These are phyloP conservation scores for Ascochyta fabae DNA, from an alignment of 2,329 filamentous ascomycete genomes.

Conservation along the genomic window DNA sequence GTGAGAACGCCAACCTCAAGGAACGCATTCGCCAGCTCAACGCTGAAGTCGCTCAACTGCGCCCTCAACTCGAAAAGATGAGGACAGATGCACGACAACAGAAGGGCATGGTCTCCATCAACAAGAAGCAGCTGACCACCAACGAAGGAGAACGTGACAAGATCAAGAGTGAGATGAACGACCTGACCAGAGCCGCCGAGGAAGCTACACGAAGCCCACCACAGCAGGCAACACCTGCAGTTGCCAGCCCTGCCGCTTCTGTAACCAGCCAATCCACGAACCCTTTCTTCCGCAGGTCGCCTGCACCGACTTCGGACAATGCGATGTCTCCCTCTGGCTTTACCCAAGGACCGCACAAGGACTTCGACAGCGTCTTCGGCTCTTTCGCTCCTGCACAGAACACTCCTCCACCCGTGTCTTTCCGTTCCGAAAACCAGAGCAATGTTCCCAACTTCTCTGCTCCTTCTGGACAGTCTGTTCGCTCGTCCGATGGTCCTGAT, in stretches of 20 bases:
- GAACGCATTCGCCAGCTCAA: constrained; percentile 87
- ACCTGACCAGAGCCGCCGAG: constrained; percentile 68
- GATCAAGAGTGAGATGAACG: constrained; percentile 78
- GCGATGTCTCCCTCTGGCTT: constrained; percentile 60
- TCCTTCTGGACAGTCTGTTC: constrained; percentile 52
- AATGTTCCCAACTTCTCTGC: constrained; percentile 47
- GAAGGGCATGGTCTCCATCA: constrained; percentile 95
- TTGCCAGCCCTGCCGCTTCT: constrained; percentile 68
- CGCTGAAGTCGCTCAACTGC: constrained; percentile 79
- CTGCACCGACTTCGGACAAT: constrained; percentile 57
- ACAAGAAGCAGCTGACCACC: constrained; percentile 94
- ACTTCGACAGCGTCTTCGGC: constrained; percentile 86
- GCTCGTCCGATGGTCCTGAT: constrained; percentile 57
- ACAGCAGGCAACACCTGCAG: constrained; percentile 54
- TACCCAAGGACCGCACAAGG: constrained; percentile 48
- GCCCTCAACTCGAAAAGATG: constrained; percentile 90
- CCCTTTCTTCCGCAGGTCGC: constrained; percentile 82
- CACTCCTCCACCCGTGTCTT: constrained; percentile 63
- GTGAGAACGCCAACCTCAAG: constrained; percentile 84
- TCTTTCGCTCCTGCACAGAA: constrained; percentile 60
- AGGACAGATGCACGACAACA: constrained; percentile 92
- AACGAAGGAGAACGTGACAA: constrained; percentile 89
- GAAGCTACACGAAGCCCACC: constrained; percentile 52
- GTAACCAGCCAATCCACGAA: constrained; percentile 79
- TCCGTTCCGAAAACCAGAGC: constrained; percentile 60